Evolutionary conservation across 768 basidiomycete species (phyloP), one percentile per base, ranked within the genome.

Genomic region (Daedalea quercina): DNA sequence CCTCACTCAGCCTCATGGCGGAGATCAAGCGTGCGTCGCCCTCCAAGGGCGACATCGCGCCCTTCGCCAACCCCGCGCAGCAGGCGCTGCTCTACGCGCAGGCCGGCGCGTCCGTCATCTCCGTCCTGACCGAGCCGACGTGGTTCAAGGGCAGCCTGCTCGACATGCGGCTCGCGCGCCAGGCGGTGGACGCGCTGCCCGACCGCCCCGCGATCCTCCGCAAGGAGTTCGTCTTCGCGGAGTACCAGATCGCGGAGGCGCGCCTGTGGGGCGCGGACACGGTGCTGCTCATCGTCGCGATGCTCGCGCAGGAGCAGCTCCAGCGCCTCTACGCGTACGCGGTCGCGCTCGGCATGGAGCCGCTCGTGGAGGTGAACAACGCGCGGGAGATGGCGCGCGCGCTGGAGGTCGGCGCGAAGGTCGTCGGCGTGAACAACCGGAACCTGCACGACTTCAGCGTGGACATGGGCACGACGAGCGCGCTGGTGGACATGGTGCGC

Each of bases 21-120:
- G 95, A 98, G 70, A 88, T 98, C 68, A 99, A 99, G 70, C 91
- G 96, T 13, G 96, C 96, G 1, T 94, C 91, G 3, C 96, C 96
- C 0, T 94, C 91, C 31, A 97, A 98, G 66, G 96, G 96, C 11
- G 82, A 89, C 53, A 97, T 99, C 59, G 87, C 94, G 1, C 75
- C 88, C 31, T 65, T 76, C 44, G 84, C 88, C 43, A 92, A 89
- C 52, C 88, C 94, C 1, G 87, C 93, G 0, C 77, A 82, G 42
- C 94, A 95, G 67, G 94, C 92, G 0, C 74, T 95, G 47, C 82
- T 83, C 15, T 99, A 98, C 63, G 95, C 95, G 25, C 79, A 94
- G 42, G 84, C 91, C 1, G 95, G 96, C 19, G 94, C 94, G 9
- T 81, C 87, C 25, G 82, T 90, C 52, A 97, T 99, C 64, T 96